These are phyloP conservation scores for Debaryomyces castellii DNA, from an alignment of 805 yeast species.

Conservation along the genomic window DNA sequence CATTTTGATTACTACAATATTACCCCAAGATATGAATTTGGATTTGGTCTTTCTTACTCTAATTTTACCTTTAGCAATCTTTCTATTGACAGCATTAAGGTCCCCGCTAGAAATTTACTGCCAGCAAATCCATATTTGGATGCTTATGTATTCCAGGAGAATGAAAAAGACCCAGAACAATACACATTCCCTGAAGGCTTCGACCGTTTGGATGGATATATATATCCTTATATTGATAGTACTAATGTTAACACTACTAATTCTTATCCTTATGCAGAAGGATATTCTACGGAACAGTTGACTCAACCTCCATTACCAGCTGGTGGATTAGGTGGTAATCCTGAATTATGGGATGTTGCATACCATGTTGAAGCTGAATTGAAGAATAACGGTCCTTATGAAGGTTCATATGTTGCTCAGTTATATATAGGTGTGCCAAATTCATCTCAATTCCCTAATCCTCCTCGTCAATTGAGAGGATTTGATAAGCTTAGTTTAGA, in stretches of 20 bases:
- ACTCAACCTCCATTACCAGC: conserved; percentile 32
- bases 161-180: conserved; percentile 1
- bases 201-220: conserved; percentile 52
- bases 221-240: conserved; percentile 50
- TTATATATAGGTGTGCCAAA: conserved; percentile 53
- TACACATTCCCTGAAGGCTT: conserved; percentile 25
- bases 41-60: conserved; percentile 60
- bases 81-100: background rate
- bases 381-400: conserved; percentile 46
- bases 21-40: conserved; percentile 60
- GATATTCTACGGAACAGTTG: background rate
- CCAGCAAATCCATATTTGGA: background rate
- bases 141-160: background rate
- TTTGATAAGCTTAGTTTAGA: conserved; percentile 52
- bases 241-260: conserved; percentile 26
- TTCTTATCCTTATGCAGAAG: conserved; percentile 18
- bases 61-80: conserved; percentile 29
- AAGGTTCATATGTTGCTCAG: conserved; percentile 53
- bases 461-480: conserved; percentile 54
- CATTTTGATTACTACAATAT: conserved; percentile 57
- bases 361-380: conserved; percentile 46
- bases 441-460: conserved; percentile 43
- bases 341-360: conserved; percentile 55
- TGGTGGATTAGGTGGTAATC: conserved; percentile 61
- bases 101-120: background rate